Base-by-base conservation (phyloP, 2,329 filamentous ascomycete genomes). In the Samsoniella hepiali region DNA sequence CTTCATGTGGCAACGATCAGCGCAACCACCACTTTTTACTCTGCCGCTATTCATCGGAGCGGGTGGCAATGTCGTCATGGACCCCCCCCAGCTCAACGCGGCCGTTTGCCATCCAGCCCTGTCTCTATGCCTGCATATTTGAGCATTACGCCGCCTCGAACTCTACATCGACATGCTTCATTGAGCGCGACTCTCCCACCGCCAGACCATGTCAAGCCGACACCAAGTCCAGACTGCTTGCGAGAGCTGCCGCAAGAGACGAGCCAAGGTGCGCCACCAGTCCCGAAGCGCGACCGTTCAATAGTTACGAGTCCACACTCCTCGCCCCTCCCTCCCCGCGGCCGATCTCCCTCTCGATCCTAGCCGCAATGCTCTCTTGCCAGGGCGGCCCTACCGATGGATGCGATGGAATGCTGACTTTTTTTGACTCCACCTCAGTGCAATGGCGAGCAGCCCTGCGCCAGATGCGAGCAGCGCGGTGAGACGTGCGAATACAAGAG, bases 161-260 rank as follows among this genome's bases (percentile, higher is more conserved):
- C 8, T 17, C 10, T 5, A 5, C 54, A 15, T 29, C 5, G 15
- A 6, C 54, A 34, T 34, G 17, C 22, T 45, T 6, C 1, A 13
- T 34, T 32, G 29, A 32, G 38, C 7, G 29, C 44, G 22, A 27
- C 10, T 22, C 6, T 50, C 47, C 11, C 47, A 32, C 6, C 5
- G 9, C 10, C 29, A 29, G 22, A 44, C 17, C n/a, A 63, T 63
- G 61, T 45, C 54, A 9, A 36, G 36, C 31, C 53, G 54, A 6
- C 54, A 31, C 45, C 61, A 55, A 22, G 54, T 54, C 4, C 34
- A 57, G 29, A 54, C 22, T n/a, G 64, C 66, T 5, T 67, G 66
- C 34, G 51, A 65, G 38, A 57, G 59, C 34, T 67, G 66, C 51
- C 66, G 66, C 34, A 50, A 64, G 36, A 63, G 63, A 34, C 59